A percentile compares a stretch with the other conserved stretches of the same genome.
Evolutionary conservation across 1,284 basidiomycete genomes (phyloP).

Genomic region (Sporisorium exsertum): DNA sequence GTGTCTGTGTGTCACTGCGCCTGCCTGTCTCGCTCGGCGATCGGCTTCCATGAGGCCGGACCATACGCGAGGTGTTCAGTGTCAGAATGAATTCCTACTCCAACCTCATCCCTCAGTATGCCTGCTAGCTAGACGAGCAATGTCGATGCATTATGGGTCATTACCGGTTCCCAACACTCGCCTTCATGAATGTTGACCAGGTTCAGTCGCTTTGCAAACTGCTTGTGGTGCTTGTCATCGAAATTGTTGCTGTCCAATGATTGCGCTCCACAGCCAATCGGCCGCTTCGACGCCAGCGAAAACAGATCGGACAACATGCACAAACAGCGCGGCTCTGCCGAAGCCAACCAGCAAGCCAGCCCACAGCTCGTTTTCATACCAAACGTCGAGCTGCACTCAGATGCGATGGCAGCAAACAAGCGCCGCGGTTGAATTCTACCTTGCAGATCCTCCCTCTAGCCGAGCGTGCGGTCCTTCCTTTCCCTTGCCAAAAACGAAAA

Average conservation of each 20-base stretch:
- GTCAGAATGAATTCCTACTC: neutral
- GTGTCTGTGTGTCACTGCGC: neutral
- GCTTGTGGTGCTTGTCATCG: neutral
- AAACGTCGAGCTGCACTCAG: neutral
- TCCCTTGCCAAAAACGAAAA: neutral
- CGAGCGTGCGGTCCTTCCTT: neutral
- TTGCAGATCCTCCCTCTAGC: constrained; percentile 10
- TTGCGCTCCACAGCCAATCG: too few relatives aligned
- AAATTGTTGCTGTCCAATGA: too few relatives aligned
- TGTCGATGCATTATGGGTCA: too few relatives aligned
- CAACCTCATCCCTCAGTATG: too few relatives aligned
- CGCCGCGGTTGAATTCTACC: constrained; percentile 5
- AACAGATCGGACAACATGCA: neutral
- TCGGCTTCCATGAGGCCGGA: too few relatives aligned
- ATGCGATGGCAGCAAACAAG: neutral
- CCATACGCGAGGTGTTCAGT: neutral
- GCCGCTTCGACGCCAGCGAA: neutral
- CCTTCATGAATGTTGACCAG: too few relatives aligned
- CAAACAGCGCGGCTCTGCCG: neutral
- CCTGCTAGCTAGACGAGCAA: too few relatives aligned
- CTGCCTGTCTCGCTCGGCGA: constrained; percentile 2
- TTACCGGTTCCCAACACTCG: too few relatives aligned
- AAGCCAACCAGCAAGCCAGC: neutral
- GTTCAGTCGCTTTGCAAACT: neutral
- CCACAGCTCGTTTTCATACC: neutral